Evolutionary conservation across 2,329 filamentous ascomycete genomes (phyloP).

Genomic region (Sclerotinia subarctica): DNA sequence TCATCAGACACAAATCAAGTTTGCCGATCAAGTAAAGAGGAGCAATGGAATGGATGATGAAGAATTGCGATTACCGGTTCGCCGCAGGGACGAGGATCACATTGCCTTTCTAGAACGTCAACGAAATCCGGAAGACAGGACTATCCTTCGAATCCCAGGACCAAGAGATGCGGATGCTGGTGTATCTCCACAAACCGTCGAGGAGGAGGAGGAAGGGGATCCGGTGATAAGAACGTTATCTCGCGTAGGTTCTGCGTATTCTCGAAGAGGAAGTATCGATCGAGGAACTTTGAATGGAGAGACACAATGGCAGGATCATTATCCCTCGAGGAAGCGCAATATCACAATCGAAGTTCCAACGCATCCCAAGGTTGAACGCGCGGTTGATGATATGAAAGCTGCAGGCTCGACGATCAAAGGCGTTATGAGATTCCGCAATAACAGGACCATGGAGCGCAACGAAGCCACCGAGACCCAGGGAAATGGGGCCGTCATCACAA

Average conservation of each 20-base stretch:
- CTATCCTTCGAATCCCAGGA: conserved; percentile 82
- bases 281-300: conserved; percentile 23
- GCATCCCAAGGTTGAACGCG: conserved; percentile 33
- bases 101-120: conserved; percentile 87
- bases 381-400: conserved; percentile 31
- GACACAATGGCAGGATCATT: conserved; percentile 32
- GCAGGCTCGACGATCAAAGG: conserved; percentile 27
- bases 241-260: conserved; percentile 25
- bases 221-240: conserved; percentile 25
- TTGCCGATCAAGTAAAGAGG: conserved; percentile 63
- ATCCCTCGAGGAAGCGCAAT: conserved; percentile 30
- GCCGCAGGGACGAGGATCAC: conserved; percentile 66
- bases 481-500: conserved; percentile 23
- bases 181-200: conserved; percentile 61
- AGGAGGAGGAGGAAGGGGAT: conserved; percentile 35
- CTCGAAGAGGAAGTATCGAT: conserved; percentile 21
- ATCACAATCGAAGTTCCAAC: conserved; percentile 33
- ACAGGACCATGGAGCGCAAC: conserved; percentile 40
- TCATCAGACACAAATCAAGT: conserved; percentile 49
- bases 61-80: conserved; percentile 50
- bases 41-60: conserved; percentile 55
- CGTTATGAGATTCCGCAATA: conserved; percentile 45
- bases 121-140: conserved; percentile 66
- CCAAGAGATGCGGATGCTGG: conserved; percentile 87
- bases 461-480: conserved; percentile 38